A percentile compares a stretch with the other conserved stretches of the same genome.
phyloP scores from a whole-genome alignment of 2,329 filamentous ascomycete species.

The Pseudogymnoascus sp. region DNA sequence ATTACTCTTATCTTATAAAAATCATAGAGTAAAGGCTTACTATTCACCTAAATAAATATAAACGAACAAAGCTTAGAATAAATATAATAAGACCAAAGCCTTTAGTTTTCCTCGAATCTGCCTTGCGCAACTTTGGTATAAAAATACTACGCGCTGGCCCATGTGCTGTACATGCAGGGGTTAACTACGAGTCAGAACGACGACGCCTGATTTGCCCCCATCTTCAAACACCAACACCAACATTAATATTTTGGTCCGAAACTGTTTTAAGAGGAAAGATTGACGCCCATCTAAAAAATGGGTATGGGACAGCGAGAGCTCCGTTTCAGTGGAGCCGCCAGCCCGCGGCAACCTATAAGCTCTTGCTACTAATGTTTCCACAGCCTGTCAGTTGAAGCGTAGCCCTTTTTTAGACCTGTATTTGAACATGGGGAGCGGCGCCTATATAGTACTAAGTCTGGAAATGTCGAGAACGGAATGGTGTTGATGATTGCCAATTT shows the following conservation, averaged over 20 bases:
- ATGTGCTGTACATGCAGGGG: background rate
- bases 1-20: background rate
- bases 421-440: background rate
- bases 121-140: background rate
- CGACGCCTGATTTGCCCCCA: too few relatives aligned
- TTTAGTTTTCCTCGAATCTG: background rate
- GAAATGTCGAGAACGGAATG: background rate
- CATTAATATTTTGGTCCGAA: background rate
- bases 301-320: background rate
- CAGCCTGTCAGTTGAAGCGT: background rate
- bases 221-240: background rate
- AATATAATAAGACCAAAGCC: background rate
- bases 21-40: background rate
- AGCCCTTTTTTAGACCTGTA: background rate
- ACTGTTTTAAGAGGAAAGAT: background rate
- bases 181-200: background rate
- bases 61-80: background rate
- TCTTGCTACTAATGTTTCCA: background rate
- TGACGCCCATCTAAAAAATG: background rate
- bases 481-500: background rate
- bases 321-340: background rate
- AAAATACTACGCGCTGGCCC: background rate
- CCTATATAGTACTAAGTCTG: background rate
- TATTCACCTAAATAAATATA: background rate
- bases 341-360: background rate